These are phyloP conservation scores for Hyaloperonospora arabidopsidis DNA, from an alignment of 352 stramenopile species.

Conservation along the genomic window DNA sequence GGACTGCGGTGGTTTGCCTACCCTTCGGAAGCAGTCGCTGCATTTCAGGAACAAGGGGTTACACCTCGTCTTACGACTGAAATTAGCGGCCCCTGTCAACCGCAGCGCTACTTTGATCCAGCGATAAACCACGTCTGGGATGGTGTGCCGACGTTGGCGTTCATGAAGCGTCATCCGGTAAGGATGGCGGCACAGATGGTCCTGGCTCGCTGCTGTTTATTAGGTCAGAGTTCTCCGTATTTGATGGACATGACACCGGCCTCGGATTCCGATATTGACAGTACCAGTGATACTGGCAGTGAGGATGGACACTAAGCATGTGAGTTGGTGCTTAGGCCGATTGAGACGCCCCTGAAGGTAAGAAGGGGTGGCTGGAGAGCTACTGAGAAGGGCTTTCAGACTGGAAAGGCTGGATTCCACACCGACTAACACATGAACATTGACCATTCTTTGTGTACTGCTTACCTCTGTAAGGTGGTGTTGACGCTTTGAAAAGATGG, in stretches of 20 bases:
- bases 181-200: conserved; percentile 12
- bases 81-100: conserved; percentile 26
- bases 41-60: conserved; percentile 9
- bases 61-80: conserved; percentile 19
- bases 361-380: too few species aligned
- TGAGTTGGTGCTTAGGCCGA: too few species aligned
- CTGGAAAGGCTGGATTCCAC: too few species aligned
- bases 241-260: not conserved
- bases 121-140: conserved; percentile 18
- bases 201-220: conserved; percentile 12
- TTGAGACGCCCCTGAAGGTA: too few species aligned
- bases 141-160: conserved; percentile 18
- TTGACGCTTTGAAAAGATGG: too few species aligned
- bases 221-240: conserved; percentile 4
- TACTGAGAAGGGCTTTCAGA: too few species aligned
- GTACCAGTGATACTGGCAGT: too few species aligned
- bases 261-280: not conserved
- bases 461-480: too few species aligned
- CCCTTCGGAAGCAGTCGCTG: conserved; percentile 18
- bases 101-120: conserved; percentile 24
- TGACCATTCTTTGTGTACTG: too few species aligned
- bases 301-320: too few species aligned
- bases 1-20: conserved; percentile 32
- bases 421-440: too few species aligned
- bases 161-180: conserved; percentile 16